Percentiles rank a stretch among this genome's conserved stretches.
Conservation (phyloP, 371 early-diverging fungal genomes). For the Rhizopus arrhizus region DNA sequence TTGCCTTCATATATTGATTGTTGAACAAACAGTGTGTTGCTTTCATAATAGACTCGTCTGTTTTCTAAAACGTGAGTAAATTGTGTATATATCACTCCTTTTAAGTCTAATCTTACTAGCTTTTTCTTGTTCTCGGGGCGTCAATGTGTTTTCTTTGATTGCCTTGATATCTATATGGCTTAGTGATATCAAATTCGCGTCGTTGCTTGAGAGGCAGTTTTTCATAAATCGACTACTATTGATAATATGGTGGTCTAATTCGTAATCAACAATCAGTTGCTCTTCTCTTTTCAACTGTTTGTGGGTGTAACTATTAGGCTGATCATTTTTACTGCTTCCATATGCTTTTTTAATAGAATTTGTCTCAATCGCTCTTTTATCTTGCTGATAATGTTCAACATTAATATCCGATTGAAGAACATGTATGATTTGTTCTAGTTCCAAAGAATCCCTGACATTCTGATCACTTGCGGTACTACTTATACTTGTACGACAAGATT, state of each 20-base stretch:
- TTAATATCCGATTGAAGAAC: not conserved
- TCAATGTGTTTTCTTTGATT: constrained; percentile 41
- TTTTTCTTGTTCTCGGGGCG: constrained; percentile 55
- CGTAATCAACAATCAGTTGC: not conserved
- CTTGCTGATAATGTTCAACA: not conserved
- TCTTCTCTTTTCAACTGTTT: constrained; percentile 5
- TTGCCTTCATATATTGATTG: constrained; percentile 51
- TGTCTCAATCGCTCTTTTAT: not conserved
- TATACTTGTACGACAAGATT: not conserved
- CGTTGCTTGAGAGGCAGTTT: not conserved
- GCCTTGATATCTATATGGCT: constrained; percentile 12
- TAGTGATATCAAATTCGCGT: constrained; percentile 20
- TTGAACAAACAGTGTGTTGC: constrained; percentile 42
- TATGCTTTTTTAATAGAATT: too few species aligned
- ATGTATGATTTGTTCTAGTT: not conserved
- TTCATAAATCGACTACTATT: not conserved
- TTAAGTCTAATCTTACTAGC: constrained; percentile 34
- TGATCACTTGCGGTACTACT: not conserved
- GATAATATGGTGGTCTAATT: constrained; percentile 3
- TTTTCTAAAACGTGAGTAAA: not conserved
- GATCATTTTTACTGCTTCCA: too few species aligned
- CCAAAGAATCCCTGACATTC: not conserved
- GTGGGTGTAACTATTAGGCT: not conserved
- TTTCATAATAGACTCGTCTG: constrained; percentile 30
- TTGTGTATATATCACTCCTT: not conserved